phyloP scores from a whole-genome alignment of 2,329 filamentous ascomycete genomes.

The Colletotrichum cuscutae region DNA sequence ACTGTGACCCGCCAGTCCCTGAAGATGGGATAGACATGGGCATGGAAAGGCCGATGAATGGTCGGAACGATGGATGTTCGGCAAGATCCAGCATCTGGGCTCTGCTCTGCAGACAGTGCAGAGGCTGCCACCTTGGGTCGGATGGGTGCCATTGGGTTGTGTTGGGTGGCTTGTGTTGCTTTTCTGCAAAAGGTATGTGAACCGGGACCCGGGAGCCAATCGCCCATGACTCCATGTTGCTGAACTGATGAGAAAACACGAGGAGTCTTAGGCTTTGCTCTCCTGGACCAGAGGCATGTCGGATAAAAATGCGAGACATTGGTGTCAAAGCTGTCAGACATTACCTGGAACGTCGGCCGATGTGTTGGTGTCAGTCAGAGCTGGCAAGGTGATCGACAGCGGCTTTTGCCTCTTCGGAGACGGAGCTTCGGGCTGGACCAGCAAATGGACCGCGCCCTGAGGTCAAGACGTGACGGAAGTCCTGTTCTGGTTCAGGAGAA shows the following conservation, averaged over 20 bases:
- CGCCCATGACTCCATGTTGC: constrained; percentile 20
- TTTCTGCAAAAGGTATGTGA: not conserved
- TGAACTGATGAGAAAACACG: not conserved
- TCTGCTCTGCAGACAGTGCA: constrained; percentile 19
- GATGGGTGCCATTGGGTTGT: constrained; percentile 7
- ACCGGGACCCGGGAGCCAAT: not conserved
- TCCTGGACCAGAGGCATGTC: not conserved
- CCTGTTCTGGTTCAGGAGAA: constrained; percentile 7
- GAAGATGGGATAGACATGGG: constrained; percentile 16
- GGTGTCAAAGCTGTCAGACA: constrained; percentile 7
- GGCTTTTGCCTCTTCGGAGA: constrained; percentile 26
- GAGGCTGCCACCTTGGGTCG: not conserved
- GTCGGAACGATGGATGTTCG: constrained; percentile 29
- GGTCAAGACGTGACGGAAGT: constrained; percentile 17
- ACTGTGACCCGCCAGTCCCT: constrained; percentile 24
- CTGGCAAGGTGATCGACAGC: constrained; percentile 27
- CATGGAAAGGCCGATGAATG: not conserved
- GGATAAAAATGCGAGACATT: not conserved
- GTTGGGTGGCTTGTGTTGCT: not conserved
- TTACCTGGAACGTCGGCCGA: not conserved
- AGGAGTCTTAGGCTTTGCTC: not conserved
- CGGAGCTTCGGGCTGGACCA: constrained; percentile 13
- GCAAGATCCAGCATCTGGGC: constrained; percentile 34
- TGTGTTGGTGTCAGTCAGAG: constrained; percentile 1
- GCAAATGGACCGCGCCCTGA: constrained; percentile 5